Evolutionary conservation across 176 grass and related monocot genomes (phyloP).

Genomic region (Pontederia paniculata): DNA sequence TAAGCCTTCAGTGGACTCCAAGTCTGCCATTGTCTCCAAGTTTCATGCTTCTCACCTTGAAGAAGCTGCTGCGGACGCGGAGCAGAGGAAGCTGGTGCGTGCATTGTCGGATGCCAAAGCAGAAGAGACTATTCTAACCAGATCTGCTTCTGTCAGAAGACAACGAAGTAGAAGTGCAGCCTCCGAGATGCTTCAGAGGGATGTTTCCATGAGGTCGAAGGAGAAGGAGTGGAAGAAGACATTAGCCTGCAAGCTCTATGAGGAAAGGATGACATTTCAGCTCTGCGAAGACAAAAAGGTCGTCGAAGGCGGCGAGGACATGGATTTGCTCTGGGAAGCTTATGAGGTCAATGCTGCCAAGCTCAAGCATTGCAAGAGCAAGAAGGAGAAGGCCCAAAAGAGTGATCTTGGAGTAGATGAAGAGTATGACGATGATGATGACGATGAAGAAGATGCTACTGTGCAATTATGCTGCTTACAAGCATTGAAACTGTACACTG

Average conservation of each 20-base stretch:
- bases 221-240: constrained; percentile 90
- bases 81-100: neutral
- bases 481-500: constrained; percentile 64
- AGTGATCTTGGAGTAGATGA: constrained; percentile 15
- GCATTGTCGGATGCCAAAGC: neutral
- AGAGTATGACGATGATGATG: constrained; percentile 19
- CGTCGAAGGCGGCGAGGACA: constrained; percentile 51
- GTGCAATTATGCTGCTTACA: constrained; percentile 82
- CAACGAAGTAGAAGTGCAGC: constrained; percentile 26
- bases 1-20: too few relatives aligned
- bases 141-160: constrained; percentile 33
- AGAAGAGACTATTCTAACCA: constrained; percentile 16
- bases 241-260: constrained; percentile 83
- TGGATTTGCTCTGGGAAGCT: constrained; percentile 97
- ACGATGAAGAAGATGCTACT: constrained; percentile 21
- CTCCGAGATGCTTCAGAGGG: constrained; percentile 37
- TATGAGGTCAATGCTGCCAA: constrained; percentile 53
- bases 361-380: neutral
- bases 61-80: neutral
- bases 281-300: constrained; percentile 9
- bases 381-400: constrained; percentile 14
- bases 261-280: constrained; percentile 53
- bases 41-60: neutral
- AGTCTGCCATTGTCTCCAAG: too few relatives aligned
- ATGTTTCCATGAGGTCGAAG: constrained; percentile 31